A percentile compares a stretch with the other conserved stretches of the same genome.
These are phyloP conservation scores for Lablab purpureus DNA, from an alignment of 306 rosid species.

Conservation along the genomic window DNA sequence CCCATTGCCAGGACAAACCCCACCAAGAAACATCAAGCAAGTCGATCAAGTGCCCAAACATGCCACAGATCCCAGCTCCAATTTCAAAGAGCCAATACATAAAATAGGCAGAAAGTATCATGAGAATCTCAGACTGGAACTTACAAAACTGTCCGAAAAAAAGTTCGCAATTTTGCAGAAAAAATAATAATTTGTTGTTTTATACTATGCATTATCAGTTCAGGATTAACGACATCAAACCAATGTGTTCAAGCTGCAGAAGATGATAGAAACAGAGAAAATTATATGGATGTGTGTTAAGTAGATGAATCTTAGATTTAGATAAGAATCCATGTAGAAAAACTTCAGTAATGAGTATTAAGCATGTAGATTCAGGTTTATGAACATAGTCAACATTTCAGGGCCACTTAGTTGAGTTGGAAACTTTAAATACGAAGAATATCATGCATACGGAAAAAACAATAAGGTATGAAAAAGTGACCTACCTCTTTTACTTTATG, in stretches of 20 bases:
- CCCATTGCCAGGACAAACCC: conserved; percentile 86
- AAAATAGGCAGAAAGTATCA: conserved; percentile 78
- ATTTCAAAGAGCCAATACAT: conserved; percentile 86
- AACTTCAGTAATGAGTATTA: conserved; percentile 6
- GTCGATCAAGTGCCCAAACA: conserved; percentile 70
- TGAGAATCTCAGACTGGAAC: conserved; percentile 60
- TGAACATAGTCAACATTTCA: conserved; percentile 16
- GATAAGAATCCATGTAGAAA: neutral
- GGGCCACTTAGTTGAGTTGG: neutral
- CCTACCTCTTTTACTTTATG: conserved; percentile 87
- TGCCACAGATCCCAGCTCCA: conserved; percentile 99
- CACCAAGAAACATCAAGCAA: conserved; percentile 82
- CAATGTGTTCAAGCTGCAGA: conserved; percentile 6
- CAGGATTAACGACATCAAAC: conserved; percentile 2
- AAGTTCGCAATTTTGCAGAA: neutral
- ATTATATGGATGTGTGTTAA: neutral
- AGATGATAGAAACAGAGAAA: conserved; percentile 10
- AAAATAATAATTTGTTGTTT: neutral
- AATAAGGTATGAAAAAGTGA: conserved; percentile 36
- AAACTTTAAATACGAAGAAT: conserved; percentile 22
- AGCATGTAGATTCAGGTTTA: neutral
- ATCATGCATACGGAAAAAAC: conserved; percentile 17
- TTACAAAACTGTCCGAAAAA: neutral
- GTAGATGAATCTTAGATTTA: neutral
- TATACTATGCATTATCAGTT: conserved; percentile 25